Evolutionary conservation across 139 green algal genomes (phyloP), one percentile per base, ranked within the genome.

Genomic region (Yamagishiella unicocca): DNA sequence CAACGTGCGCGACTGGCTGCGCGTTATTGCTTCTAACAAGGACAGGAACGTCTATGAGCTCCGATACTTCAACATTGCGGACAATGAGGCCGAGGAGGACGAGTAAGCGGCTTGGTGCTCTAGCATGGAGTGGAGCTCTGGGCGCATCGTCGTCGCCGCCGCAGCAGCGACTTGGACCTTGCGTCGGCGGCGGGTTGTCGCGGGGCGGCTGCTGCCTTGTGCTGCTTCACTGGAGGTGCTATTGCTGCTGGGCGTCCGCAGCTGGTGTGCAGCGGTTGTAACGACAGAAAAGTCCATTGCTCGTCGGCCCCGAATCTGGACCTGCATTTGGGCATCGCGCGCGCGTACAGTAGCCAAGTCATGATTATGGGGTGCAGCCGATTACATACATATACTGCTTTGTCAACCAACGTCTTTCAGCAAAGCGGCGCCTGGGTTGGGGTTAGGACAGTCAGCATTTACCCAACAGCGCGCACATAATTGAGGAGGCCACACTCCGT

Each of bases 11-110:
- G 97, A 99, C 89, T 99, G 97, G 98, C 96, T 99, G 89, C 96
- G 98, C 45, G 98, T 99, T 43, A 98, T 99, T 89, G 98, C 98
- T 33, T 98, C 96, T 82, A 98, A 98, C 97, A 99, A 99, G 95
- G 98, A 99, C 93, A 87, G 97, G 75, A 96, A 92, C 84, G 95
- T 97, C 42, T 99, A 99, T 89, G 98, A 99, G 97, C 94, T 99
- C 45, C 92, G 97, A 54, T 99, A 99, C 98, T 99, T 99, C 96
- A 98, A 99, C 95, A 99, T 95, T 78, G 95, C 96, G 54, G 97
- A 99, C 82, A 95, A 98, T 72, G 95, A 95, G 46, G 95, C 67
- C 38, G 97, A 98, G 85, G 97, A 97, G 67, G 96, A 99, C 42
- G 97, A 99, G 84, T 96, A 96, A 87, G 67, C 80, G 80, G 62